Conservation (phyloP, 768 basidiomycete species). For the Pseudohyphozyma bogoriensis region DNA sequence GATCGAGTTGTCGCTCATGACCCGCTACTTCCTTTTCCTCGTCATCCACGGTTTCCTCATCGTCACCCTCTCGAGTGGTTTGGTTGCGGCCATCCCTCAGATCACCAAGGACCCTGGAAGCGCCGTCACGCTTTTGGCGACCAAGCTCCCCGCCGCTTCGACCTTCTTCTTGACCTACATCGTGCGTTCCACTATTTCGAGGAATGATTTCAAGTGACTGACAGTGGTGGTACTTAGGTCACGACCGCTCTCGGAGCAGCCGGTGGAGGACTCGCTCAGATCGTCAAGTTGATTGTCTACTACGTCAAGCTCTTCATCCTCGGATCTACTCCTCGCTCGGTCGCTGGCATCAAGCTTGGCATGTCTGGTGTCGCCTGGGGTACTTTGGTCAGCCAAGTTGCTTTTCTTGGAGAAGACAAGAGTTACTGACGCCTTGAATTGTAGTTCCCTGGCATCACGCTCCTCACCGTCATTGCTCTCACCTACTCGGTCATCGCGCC, state of each 20-base stretch:
- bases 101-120: slow-evolving; percentile 60
- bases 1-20: slow-evolving; percentile 84
- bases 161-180: slow-evolving; percentile 88
- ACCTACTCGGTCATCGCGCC: slow-evolving; percentile 85
- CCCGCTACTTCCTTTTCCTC: slow-evolving; percentile 80
- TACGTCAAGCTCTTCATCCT: slow-evolving; percentile 82
- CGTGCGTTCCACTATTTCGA: slow-evolving; percentile 34
- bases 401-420: background rate
- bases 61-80: slow-evolving; percentile 51
- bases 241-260: slow-evolving; percentile 51
- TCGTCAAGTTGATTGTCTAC: slow-evolving; percentile 65
- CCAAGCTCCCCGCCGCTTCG: slow-evolving; percentile 67
- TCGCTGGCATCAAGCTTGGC: slow-evolving; percentile 72
- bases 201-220: background rate
- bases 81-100: slow-evolving; percentile 53
- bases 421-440: too few species aligned
- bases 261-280: slow-evolving; percentile 68
- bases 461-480: slow-evolving; percentile 63
- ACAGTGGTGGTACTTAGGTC: background rate
- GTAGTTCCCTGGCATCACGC: slow-evolving; percentile 53
- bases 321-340: slow-evolving; percentile 75
- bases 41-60: slow-evolving; percentile 45
- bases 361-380: slow-evolving; percentile 64
- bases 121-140: slow-evolving; percentile 61
- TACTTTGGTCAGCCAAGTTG: slow-evolving; percentile 39